Conservation (phyloP, 805 yeast genomes). For the Candida ponderosae region DNA sequence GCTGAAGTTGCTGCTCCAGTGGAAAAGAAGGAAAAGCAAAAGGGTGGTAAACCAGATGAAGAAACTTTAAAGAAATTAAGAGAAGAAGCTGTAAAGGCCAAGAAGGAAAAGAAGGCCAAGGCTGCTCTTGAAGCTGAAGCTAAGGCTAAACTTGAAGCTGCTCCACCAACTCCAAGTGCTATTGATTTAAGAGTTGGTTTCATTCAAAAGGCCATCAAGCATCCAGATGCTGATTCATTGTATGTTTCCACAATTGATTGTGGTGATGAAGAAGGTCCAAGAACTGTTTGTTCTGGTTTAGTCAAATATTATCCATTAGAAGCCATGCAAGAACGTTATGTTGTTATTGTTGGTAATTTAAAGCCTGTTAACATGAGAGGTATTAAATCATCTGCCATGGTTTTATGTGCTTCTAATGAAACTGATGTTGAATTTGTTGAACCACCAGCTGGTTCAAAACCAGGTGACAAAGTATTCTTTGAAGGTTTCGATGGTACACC, state of each 20-base stretch:
- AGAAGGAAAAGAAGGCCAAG: slow-evolving; percentile 55
- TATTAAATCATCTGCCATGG: slow-evolving; percentile 93
- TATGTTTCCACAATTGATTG: slow-evolving; percentile 94
- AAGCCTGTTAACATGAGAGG: slow-evolving; percentile 99
- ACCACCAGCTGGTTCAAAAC: slow-evolving; percentile 87
- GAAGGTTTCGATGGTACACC: slow-evolving; percentile 88
- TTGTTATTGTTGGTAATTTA: slow-evolving; percentile 88
- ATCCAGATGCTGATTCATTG: slow-evolving; percentile 95
- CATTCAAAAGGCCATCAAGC: slow-evolving; percentile 93
- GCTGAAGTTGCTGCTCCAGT: slow-evolving; percentile 31
- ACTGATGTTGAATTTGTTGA: slow-evolving; percentile 80
- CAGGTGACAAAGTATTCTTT: slow-evolving; percentile 96
- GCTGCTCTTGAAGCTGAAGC: slow-evolving; percentile 30
- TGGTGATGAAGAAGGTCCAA: slow-evolving; percentile 96
- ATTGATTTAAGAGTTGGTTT: slow-evolving; percentile 93
- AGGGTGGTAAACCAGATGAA: slow-evolving; percentile 39
- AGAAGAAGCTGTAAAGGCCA: slow-evolving; percentile 54
- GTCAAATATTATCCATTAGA: slow-evolving; percentile 85
- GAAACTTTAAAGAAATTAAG: slow-evolving; percentile 37
- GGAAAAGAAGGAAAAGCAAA: slow-evolving; percentile 39
- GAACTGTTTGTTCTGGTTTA: slow-evolving; percentile 97
- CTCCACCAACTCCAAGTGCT: slow-evolving; percentile 72
- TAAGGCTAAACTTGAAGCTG: slow-evolving; percentile 51
- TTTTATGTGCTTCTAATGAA: slow-evolving; percentile 81
- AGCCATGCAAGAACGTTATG: slow-evolving; percentile 91